Percentiles rank a stretch among this genome's conserved stretches.
Conservation (phyloP, 164 flowering plant species). For the Sextonia rubra region DNA sequence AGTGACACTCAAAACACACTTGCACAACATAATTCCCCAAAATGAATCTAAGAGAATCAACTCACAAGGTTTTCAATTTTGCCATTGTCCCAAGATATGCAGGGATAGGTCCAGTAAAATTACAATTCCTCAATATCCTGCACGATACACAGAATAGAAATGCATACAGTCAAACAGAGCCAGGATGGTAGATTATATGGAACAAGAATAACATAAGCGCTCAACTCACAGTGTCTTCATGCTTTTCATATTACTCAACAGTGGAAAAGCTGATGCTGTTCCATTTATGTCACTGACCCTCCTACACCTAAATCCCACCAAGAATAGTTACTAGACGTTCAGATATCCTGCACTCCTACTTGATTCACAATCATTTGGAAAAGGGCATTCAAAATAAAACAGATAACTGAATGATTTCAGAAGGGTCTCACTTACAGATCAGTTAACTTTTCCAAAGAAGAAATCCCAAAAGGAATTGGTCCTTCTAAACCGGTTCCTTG, state of each 20-base stretch:
- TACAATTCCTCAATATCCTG: conserved; percentile 56
- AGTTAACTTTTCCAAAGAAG: conserved; percentile 34
- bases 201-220: conserved; percentile 1
- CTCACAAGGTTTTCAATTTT: conserved; percentile 45
- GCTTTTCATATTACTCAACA: conserved; percentile 28
- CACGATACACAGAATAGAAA: not conserved
- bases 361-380: not conserved
- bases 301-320: conserved; percentile 30
- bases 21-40: not conserved
- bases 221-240: conserved; percentile 43
- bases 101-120: conserved; percentile 55
- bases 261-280: conserved; percentile 41
- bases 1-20: not conserved
- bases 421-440: conserved; percentile 41
- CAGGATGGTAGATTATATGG: not conserved
- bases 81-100: conserved; percentile 38
- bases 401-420: not conserved
- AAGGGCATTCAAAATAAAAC: not conserved
- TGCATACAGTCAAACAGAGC: not conserved
- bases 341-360: not conserved
- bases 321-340: not conserved
- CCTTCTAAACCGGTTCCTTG: conserved; percentile 62
- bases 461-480: conserved; percentile 59
- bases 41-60: conserved; percentile 4
- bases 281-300: conserved; percentile 62